Percentiles rank a stretch among this genome's conserved stretches.
These are phyloP conservation scores for Eutreptiella sp. DNA, from an alignment of 208 protist species.

Conservation along the genomic window DNA sequence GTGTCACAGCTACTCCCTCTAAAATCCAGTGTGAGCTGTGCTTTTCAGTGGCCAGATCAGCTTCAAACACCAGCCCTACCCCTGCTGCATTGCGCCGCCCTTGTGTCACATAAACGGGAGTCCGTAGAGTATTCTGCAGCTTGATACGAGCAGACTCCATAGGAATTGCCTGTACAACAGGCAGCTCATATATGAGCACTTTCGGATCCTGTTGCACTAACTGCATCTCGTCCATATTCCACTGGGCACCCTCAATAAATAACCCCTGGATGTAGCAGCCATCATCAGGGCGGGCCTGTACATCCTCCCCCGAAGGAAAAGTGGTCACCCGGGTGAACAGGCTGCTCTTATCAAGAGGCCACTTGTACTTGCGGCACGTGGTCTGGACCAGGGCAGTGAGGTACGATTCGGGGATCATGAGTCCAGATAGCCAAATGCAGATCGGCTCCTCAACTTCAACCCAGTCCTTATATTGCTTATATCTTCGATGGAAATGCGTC, in stretches of 20 bases:
- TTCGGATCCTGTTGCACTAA: constrained; percentile 87
- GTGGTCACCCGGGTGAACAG: constrained; percentile 88
- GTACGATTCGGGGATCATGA: constrained; percentile 97
- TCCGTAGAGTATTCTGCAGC: constrained; percentile 85
- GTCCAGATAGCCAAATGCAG: constrained; percentile 97
- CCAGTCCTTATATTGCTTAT: constrained; percentile 91
- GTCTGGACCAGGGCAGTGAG: constrained; percentile 96
- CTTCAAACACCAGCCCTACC: constrained; percentile 96
- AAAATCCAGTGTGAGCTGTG: constrained; percentile 92
- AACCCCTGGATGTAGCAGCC: constrained; percentile 94
- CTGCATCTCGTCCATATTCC: constrained; percentile 74
- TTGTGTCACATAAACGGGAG: constrained; percentile 97
- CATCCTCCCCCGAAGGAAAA: constrained; percentile 55
- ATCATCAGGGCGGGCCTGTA: constrained; percentile 66
- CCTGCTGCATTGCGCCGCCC: constrained; percentile 91
- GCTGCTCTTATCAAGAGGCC: constrained; percentile 94
- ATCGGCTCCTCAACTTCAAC: constrained; percentile 85
- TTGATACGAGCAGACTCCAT: constrained; percentile 88
- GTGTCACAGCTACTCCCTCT: constrained; percentile 86
- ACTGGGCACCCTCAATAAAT: constrained; percentile 93
- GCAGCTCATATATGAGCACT: constrained; percentile 89
- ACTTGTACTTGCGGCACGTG: constrained; percentile 91
- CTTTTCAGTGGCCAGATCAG: constrained; percentile 80
- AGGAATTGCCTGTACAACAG: constrained; percentile 94
- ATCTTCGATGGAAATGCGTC: constrained; percentile 81